A percentile compares a stretch with the other conserved stretches of the same genome.
phyloP scores from a whole-genome alignment of 305 asterid genomes.

The Ilex paraguariensis region DNA sequence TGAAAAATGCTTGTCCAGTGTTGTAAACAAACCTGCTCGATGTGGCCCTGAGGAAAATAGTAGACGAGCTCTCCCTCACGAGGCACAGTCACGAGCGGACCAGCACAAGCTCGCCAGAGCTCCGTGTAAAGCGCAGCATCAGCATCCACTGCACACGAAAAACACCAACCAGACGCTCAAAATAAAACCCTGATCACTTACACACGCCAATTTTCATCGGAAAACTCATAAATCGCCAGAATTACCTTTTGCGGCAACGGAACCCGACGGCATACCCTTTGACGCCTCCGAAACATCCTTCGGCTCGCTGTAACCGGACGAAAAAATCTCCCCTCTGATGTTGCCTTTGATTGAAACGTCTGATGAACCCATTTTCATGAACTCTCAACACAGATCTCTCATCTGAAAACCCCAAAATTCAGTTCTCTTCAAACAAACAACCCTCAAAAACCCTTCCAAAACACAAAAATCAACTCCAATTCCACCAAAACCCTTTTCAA shows the following conservation, averaged over 20 bases:
- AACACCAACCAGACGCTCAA: not conserved
- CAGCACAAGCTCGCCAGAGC: constrained; percentile 35
- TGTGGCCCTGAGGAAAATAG: constrained; percentile 36
- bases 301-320: constrained; percentile 27
- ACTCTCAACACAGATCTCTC: constrained; percentile 53
- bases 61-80: constrained; percentile 15
- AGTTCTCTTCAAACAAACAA: not conserved
- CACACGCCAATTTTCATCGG: not conserved
- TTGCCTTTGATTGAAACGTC: constrained; percentile 52
- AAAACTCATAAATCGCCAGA: not conserved
- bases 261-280: constrained; percentile 18
- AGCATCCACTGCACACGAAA: not conserved
- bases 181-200: not conserved
- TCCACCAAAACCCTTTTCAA: not conserved
- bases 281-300: constrained; percentile 25
- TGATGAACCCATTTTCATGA: constrained; percentile 45
- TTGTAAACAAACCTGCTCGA: constrained; percentile 15
- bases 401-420: constrained; percentile 19
- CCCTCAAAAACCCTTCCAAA: not conserved
- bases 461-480: no score
- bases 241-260: constrained; percentile 47
- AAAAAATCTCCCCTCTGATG: not conserved
- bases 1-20: not conserved
- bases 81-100: constrained; percentile 27
- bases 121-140: constrained; percentile 10